Evolutionary conservation across 2,329 filamentous ascomycete genomes (phyloP), one percentile per base, ranked within the genome.

Genomic region (Ophiocordyceps polyrhachis-furcata): DNA sequence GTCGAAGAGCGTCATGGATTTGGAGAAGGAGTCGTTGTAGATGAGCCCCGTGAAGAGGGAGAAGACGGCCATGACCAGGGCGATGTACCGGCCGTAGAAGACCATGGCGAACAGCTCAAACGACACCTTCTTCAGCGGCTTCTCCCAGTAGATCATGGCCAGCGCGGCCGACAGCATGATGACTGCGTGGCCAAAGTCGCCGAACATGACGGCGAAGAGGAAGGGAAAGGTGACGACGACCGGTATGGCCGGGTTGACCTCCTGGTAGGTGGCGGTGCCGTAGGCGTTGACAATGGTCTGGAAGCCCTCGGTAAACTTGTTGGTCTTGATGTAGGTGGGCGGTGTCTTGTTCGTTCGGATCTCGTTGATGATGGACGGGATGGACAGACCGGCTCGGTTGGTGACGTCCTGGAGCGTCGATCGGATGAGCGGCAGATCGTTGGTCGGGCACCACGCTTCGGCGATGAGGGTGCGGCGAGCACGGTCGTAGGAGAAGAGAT

Each of bases 261-360:
- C 91, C 53, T 83, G 83, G 65, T 98, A 98, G 52, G 93, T 96
- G 48, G 91, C 84, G 40, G 91, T 95, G 58, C 91, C 93, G 58
- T 98, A 98, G 25, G 93, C 91, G 56, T 98, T 89, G 61, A 98
- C 93, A 61, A 98, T 98, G 47, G 89, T 96, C 65, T 98, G 91
- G 70, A 98, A 98, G 21, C 82, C 91, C 56, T 95, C 81, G 3
- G 93, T 98, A 59, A 96, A 96, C 64, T 89, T 94, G 72, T 98
- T 98, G 29, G 88, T 95, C 69, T 93, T 93, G 63, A 95, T 78
- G 62, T 93, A 96, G 1, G 91, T 98, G 1, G 91, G 91, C 23
- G 93, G 91, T 6, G 85, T 96, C 72, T 95, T 96, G 67, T 88
- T 94, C 40, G 89, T 96, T 55, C 79, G 81, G 59, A 98, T 91